A percentile compares a stretch with the other conserved stretches of the same genome.
Conservation (phyloP, 306 rosid species). For the Cucurbita argyrosperma region DNA sequence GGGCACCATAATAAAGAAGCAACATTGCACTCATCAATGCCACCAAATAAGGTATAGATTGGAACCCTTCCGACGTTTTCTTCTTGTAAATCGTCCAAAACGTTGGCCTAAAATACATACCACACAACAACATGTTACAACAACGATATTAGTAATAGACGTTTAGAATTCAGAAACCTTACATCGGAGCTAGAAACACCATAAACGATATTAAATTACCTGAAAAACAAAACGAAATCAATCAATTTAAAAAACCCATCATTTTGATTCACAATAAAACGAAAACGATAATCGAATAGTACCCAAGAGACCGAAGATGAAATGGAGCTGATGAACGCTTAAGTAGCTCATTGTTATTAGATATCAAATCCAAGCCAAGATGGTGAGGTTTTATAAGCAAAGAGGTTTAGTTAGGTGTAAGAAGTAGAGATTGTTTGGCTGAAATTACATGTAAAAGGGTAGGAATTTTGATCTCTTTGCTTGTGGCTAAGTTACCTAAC, state of each 20-base stretch:
- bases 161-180: conserved; percentile 7
- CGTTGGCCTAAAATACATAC: conserved; percentile 32
- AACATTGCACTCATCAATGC: conserved; percentile 52
- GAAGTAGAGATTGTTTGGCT: background rate
- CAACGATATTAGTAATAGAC: too few species aligned
- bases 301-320: conserved; percentile 55
- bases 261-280: background rate
- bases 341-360: conserved; percentile 1
- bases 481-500: background rate
- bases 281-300: background rate
- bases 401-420: background rate
- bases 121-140: background rate
- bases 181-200: conserved; percentile 69
- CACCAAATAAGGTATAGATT: conserved; percentile 48
- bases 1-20: conserved; percentile 42
- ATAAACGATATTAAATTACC: conserved; percentile 55
- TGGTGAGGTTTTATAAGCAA: background rate
- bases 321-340: conserved; percentile 24
- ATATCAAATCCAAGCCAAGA: background rate
- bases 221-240: background rate
- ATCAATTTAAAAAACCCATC: background rate
- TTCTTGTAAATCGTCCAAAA: conserved; percentile 44
- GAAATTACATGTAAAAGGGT: background rate
- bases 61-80: conserved; percentile 49
- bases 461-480: background rate